Evolutionary conservation across 2,329 filamentous ascomycete genomes (phyloP).

Genomic region (Ophiostoma montium): DNA sequence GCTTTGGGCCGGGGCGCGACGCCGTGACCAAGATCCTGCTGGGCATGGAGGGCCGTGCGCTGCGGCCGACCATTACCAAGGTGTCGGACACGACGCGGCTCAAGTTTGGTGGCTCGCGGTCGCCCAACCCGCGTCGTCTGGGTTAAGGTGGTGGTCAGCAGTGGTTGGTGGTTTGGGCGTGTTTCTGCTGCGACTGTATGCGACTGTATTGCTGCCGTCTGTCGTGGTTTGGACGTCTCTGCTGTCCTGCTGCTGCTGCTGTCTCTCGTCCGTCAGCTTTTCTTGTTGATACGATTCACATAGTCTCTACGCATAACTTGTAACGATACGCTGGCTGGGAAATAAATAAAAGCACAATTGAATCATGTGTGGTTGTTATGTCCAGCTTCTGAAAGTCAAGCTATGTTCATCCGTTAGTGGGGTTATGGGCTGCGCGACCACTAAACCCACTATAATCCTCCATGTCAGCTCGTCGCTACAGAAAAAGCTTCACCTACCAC

Average conservation of each 20-base stretch:
- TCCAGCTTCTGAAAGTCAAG: neutral
- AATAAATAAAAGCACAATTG: neutral
- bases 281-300: neutral
- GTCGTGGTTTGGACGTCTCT: too few species aligned
- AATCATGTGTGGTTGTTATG: neutral
- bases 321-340: neutral
- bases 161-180: too few species aligned
- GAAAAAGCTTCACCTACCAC: neutral
- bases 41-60: conserved; percentile 64
- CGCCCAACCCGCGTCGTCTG: conserved; percentile 70
- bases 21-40: conserved; percentile 81
- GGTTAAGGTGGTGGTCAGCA: conserved; percentile 26
- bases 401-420: neutral
- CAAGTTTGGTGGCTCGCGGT: conserved; percentile 92
- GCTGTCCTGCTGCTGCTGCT: neutral
- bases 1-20: conserved; percentile 77
- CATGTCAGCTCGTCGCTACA: neutral
- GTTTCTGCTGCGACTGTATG: too few species aligned
- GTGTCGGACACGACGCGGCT: conserved; percentile 78
- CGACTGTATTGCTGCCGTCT: too few species aligned
- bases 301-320: neutral
- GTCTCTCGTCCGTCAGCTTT: neutral
- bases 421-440: neutral
- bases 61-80: conserved; percentile 61
- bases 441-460: neutral